phyloP scores from a whole-genome alignment of 371 early-diverging fungal genomes.

The Zopfochytrium polystomum region DNA sequence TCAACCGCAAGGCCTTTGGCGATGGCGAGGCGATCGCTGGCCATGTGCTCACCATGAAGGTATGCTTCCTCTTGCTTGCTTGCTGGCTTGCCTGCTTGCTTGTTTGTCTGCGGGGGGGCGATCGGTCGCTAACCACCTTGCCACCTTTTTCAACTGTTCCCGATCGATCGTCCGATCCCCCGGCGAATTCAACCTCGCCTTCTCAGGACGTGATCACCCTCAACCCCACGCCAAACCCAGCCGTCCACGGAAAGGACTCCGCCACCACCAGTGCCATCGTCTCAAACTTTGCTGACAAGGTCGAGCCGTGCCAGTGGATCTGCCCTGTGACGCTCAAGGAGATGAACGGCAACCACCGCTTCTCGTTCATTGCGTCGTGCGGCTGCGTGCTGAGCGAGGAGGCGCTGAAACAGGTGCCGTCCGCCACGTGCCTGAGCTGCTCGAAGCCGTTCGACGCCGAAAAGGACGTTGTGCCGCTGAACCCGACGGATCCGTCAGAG shows the following conservation, averaged over 20 bases:
- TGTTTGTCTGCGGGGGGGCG: too few species aligned
- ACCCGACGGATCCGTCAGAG: slow-evolving; percentile 54
- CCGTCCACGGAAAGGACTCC: slow-evolving; percentile 46
- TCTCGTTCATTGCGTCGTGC: slow-evolving; percentile 75
- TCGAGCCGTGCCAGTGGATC: slow-evolving; percentile 69
- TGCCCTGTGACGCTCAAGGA: slow-evolving; percentile 92
- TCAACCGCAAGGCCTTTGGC: slow-evolving; percentile 65
- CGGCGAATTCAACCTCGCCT: too few species aligned
- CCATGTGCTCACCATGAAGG: slow-evolving; percentile 62
- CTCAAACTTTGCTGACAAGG: slow-evolving; percentile 30
- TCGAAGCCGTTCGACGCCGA: slow-evolving; percentile 55
- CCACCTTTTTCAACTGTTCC: slow-evolving; percentile 15
- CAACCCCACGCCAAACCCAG: slow-evolving; percentile 70
- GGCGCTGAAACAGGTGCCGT: slow-evolving; percentile 74
- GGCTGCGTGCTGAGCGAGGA: slow-evolving; percentile 87
- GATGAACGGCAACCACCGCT: slow-evolving; percentile 84
- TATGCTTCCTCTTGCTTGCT: slow-evolving; percentile 4
- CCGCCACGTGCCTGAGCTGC: slow-evolving; percentile 64
- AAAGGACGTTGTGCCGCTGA: slow-evolving; percentile 75
- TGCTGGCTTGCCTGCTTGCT: slow-evolving; percentile 15
- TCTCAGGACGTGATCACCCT: slow-evolving; percentile 79
- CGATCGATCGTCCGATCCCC: too few species aligned
- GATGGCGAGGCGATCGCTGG: slow-evolving; percentile 77
- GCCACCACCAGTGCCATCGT: slow-evolving; percentile 16
- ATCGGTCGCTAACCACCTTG: slow-evolving; percentile 1